Percentiles rank a stretch among this genome's conserved stretches.
phyloP scores from a whole-genome alignment of 192 early-diverging fungal species.

The Coemansia sp. region DNA sequence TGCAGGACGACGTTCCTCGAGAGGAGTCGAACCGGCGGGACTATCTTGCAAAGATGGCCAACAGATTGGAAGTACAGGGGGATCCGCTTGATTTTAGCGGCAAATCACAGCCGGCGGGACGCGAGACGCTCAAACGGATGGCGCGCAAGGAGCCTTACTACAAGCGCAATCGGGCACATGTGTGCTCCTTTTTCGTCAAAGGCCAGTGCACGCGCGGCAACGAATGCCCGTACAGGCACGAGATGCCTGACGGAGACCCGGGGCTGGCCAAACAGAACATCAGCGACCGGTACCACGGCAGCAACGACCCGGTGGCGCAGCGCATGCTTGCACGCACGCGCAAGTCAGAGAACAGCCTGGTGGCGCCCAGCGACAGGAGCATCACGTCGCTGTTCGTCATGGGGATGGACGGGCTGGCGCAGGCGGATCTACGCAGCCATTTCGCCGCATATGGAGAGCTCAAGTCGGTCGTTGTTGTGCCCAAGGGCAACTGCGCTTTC shows the following conservation, averaged over 20 bases:
- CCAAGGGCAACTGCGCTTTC: conserved; percentile 85
- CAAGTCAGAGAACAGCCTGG: conserved; percentile 44
- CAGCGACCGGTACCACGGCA: conserved; percentile 90
- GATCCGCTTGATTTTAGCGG: conserved; percentile 36
- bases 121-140: conserved; percentile 71
- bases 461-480: conserved; percentile 78
- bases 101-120: conserved; percentile 50
- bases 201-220: conserved; percentile 93
- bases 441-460: conserved; percentile 89
- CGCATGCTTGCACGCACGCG: conserved; percentile 71
- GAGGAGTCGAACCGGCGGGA: conserved; percentile 88
- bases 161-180: conserved; percentile 83
- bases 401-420: conserved; percentile 73
- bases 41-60: conserved; percentile 79
- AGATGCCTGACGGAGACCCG: conserved; percentile 75
- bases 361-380: conserved; percentile 74
- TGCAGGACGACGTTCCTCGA: conserved; percentile 74
- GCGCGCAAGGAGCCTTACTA: conserved; percentile 88
- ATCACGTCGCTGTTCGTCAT: conserved; percentile 86
- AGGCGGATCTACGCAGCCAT: conserved; percentile 65
- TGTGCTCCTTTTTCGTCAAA: conserved; percentile 96
- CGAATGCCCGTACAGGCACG: conserved; percentile 96
- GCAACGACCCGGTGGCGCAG: conserved; percentile 91
- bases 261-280: conserved; percentile 92
- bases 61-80: conserved; percentile 18